These are phyloP conservation scores for Skeletonema potamos DNA, from an alignment of 108 stramenopile genomes.

Conservation along the genomic window DNA sequence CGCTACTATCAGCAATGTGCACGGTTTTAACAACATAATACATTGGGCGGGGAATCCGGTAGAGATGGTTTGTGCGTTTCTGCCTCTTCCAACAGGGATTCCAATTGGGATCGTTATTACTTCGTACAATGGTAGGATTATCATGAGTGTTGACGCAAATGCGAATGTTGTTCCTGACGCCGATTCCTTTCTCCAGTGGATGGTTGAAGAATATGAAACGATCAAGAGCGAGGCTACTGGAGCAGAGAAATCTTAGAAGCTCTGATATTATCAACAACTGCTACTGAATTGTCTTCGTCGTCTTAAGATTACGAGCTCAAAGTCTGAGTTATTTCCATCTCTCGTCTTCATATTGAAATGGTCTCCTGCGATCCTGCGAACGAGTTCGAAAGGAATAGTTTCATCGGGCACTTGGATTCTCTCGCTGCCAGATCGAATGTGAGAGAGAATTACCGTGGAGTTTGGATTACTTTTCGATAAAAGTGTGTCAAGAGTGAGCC, in stretches of 20 bases:
- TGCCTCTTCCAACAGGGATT: slow-evolving; percentile 34
- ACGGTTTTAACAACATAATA: slow-evolving; percentile 14
- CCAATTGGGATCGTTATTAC: slow-evolving; percentile 13
- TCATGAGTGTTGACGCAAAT: slow-evolving; percentile 5
- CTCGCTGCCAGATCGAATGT: slow-evolving; percentile 26
- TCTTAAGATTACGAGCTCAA: slow-evolving; percentile 42
- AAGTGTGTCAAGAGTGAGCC: slow-evolving; percentile 42
- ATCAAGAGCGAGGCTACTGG: neutral
- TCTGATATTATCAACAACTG: neutral
- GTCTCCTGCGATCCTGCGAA: slow-evolving; percentile 53
- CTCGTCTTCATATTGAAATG: slow-evolving; percentile 50
- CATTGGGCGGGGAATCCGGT: slow-evolving; percentile 17
- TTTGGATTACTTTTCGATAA: slow-evolving; percentile 32
- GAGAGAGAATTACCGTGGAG: slow-evolving; percentile 45
- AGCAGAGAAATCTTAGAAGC: neutral
- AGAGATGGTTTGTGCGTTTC: slow-evolving; percentile 19
- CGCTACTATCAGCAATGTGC: slow-evolving; percentile 28
- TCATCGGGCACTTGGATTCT: slow-evolving; percentile 33
- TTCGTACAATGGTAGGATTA: slow-evolving; percentile 11
- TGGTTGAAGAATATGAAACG: slow-evolving; percentile 33
- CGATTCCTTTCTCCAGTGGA: slow-evolving; percentile 21
- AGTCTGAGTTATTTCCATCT: slow-evolving; percentile 47
- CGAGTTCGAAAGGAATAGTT: slow-evolving; percentile 20
- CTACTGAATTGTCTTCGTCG: neutral
- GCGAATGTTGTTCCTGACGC: slow-evolving; percentile 24